A percentile compares a stretch with the other conserved stretches of the same genome.
Conservation (phyloP, 257 asterid species). For the Knoxia roxburghii region DNA sequence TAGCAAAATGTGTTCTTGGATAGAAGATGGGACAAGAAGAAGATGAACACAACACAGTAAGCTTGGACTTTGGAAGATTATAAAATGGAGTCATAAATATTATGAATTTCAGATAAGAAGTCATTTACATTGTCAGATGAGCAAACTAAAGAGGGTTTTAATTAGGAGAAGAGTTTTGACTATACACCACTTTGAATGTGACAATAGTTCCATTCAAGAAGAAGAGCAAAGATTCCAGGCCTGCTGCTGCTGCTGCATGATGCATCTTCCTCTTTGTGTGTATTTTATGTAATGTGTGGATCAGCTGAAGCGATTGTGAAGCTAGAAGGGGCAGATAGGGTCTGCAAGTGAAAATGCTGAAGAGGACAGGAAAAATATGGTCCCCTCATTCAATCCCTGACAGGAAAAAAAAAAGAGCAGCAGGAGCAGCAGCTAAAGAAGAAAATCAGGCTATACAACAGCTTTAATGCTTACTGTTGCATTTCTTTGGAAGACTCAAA, state of each 20-base stretch:
- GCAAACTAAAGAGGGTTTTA: constrained; percentile 1
- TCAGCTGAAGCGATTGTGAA: constrained; percentile 58
- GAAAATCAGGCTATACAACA: too few species aligned
- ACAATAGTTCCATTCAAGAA: constrained; percentile 39
- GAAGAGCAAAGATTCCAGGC: constrained; percentile 52
- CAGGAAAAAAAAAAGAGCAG: constrained; percentile 42
- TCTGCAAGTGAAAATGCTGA: constrained; percentile 42
- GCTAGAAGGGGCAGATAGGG: constrained; percentile 23
- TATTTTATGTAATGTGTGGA: constrained; percentile 28
- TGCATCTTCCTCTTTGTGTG: constrained; percentile 11
- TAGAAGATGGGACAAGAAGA: neutral
- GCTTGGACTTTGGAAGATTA: constrained; percentile 1
- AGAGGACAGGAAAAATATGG: constrained; percentile 45
- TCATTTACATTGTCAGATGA: constrained; percentile 12
- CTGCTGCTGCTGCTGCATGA: neutral
- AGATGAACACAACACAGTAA: constrained; percentile 9
- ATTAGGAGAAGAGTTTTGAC: neutral
- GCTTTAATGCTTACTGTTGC: constrained; percentile 53
- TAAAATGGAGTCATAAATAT: neutral
- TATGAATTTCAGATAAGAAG: constrained; percentile 12
- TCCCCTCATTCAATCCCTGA: constrained; percentile 56
- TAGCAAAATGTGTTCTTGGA: neutral
- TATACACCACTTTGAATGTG: constrained; percentile 36
- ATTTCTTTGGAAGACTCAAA: constrained; percentile 78
- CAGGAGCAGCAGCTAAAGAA: constrained; percentile 27